phyloP scores from a whole-genome alignment of 306 rosid species.

The Dryas alaskensis region DNA sequence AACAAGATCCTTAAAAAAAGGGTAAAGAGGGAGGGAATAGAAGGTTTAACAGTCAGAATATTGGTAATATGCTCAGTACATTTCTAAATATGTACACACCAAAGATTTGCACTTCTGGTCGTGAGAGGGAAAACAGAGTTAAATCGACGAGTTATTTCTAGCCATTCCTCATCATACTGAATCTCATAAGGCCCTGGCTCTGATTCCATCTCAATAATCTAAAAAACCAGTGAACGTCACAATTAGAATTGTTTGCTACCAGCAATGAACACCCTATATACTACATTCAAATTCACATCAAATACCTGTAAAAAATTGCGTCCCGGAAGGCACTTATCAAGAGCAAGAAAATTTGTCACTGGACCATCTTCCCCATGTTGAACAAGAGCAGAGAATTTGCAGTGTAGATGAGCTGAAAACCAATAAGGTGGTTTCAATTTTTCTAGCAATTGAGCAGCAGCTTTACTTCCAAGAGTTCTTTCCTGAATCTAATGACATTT shows the following conservation, averaged over 20 bases:
- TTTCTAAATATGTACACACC: slow-evolving; percentile 48
- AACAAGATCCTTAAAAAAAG: background rate
- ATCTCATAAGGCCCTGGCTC: slow-evolving; percentile 79
- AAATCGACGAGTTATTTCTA: slow-evolving; percentile 76
- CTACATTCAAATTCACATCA: slow-evolving; percentile 4
- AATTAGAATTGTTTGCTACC: slow-evolving; percentile 19
- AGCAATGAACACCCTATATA: slow-evolving; percentile 16
- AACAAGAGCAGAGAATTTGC: slow-evolving; percentile 92
- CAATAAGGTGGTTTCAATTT: slow-evolving; percentile 80
- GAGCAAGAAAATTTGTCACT: slow-evolving; percentile 87
- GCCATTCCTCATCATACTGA: slow-evolving; percentile 93
- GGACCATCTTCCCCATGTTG: slow-evolving; percentile 91
- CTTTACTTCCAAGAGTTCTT: slow-evolving; percentile 73
- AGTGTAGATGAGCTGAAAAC: slow-evolving; percentile 97
- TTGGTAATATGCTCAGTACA: background rate
- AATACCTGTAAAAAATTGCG: slow-evolving; percentile 84
- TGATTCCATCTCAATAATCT: slow-evolving; percentile 82
- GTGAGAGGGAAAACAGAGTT: slow-evolving; percentile 74
- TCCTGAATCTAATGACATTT: slow-evolving; percentile 60
- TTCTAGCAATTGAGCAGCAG: slow-evolving; percentile 78
- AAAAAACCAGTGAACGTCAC: slow-evolving; percentile 27
- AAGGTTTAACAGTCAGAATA: background rate
- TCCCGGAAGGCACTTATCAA: slow-evolving; percentile 80
- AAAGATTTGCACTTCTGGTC: slow-evolving; percentile 45
- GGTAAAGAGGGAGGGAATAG: background rate